A percentile compares a stretch with the other conserved stretches of the same genome.
Conservation (phyloP, 805 yeast species). For the Candida jianshihensis region DNA sequence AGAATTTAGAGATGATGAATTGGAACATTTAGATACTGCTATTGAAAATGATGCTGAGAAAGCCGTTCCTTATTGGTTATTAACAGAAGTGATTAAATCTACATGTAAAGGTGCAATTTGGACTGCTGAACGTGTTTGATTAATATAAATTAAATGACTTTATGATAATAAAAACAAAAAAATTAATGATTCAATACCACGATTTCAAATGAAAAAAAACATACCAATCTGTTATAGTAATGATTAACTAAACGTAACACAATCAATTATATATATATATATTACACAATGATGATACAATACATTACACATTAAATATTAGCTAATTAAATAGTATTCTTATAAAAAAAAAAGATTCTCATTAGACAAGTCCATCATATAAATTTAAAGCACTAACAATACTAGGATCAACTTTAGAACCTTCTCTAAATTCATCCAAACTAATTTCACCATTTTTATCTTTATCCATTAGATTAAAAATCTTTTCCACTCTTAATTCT, state of each 20-base stretch:
- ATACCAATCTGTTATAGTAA: neutral
- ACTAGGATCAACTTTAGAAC: conserved; percentile 72
- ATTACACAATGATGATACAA: too few species aligned
- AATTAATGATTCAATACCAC: neutral
- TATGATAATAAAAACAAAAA: neutral
- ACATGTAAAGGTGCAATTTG: conserved; percentile 86
- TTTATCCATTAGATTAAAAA: conserved; percentile 69
- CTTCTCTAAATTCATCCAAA: conserved; percentile 78
- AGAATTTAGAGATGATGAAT: conserved; percentile 85
- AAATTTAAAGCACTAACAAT: conserved; percentile 70
- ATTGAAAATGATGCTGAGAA: conserved; percentile 84
- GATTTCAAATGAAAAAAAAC: neutral
- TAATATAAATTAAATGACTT: neutral
- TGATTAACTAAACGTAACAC: neutral
- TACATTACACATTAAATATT: too few species aligned
- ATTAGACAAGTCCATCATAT: conserved; percentile 70
- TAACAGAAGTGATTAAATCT: conserved; percentile 80
- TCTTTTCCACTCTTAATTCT: conserved; percentile 75
- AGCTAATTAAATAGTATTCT: too few species aligned
- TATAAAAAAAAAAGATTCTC: neutral
- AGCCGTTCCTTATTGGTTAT: conserved; percentile 85
- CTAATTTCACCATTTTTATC: conserved; percentile 62
- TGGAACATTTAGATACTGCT: conserved; percentile 93
- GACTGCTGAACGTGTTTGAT: conserved; percentile 76
- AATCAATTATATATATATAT: neutral